These are phyloP conservation scores for Pestalotiopsis sp. DNA, from an alignment of 2,329 filamentous ascomycete genomes.

Conservation along the genomic window DNA sequence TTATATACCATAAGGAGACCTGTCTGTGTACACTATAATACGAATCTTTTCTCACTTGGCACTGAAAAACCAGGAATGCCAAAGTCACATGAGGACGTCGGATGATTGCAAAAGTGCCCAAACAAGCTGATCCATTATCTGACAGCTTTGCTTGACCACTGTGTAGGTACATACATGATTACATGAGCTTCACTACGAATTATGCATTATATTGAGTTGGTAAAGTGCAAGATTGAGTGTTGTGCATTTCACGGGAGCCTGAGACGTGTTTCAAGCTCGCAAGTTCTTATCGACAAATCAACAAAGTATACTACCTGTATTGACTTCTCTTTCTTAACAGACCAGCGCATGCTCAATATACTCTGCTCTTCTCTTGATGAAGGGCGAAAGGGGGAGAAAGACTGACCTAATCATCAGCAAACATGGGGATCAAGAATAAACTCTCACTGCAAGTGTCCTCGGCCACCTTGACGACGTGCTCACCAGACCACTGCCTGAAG, in stretches of 20 bases:
- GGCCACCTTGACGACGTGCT: background rate
- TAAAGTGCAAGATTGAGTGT: background rate
- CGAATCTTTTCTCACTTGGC: too few relatives aligned
- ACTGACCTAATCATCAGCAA: background rate
- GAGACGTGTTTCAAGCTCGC: background rate
- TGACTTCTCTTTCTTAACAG: background rate
- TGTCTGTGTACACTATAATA: too few relatives aligned
- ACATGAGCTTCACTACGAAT: background rate
- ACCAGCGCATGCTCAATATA: background rate
- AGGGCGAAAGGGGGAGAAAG: background rate
- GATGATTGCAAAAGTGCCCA: too few relatives aligned
- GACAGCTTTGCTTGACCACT: too few relatives aligned
- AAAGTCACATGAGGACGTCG: too few relatives aligned
- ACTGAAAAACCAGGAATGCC: too few relatives aligned
- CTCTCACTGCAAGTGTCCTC: background rate
- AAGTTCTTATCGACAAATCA: background rate
- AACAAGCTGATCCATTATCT: too few relatives aligned
- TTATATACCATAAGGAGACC: background rate
- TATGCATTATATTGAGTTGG: background rate
- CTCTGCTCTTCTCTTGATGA: background rate
- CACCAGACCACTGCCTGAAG: background rate
- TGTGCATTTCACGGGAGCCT: background rate
- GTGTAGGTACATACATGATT: too few relatives aligned
- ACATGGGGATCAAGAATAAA: constrained; percentile 1
- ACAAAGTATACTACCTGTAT: background rate